Evolutionary conservation across 2,329 filamentous ascomycete genomes (phyloP).

Genomic region (Fusarium sp.): DNA sequence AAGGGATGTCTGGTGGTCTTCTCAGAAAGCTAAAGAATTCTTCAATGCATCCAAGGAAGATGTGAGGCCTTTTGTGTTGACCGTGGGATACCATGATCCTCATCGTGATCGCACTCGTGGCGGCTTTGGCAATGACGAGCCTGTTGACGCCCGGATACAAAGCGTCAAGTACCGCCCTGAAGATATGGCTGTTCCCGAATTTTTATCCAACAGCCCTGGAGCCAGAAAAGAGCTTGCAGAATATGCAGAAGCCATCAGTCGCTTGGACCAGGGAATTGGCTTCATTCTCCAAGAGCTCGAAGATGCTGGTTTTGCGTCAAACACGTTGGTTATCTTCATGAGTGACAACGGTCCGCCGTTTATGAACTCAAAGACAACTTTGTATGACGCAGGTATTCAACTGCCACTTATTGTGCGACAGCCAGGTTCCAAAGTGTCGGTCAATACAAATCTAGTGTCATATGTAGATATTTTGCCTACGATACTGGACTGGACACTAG

Average conservation of each 20-base stretch:
- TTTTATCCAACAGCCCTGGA: conserved; percentile 59
- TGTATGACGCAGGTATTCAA: conserved; percentile 64
- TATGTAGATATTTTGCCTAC: conserved; percentile 64
- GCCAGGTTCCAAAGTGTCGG: conserved; percentile 49
- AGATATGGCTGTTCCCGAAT: conserved; percentile 59
- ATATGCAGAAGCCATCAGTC: conserved; percentile 60
- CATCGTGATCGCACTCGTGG: conserved; percentile 4
- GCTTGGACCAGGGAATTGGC: conserved; percentile 61
- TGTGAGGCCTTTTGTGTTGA: background rate
- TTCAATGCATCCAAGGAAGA: background rate
- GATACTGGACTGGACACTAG: conserved; percentile 57
- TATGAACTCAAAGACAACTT: conserved; percentile 66
- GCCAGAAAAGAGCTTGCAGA: conserved; percentile 60
- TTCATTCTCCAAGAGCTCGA: conserved; percentile 56
- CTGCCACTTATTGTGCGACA: conserved; percentile 60
- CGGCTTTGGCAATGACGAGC: background rate
- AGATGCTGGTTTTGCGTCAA: conserved; percentile 50
- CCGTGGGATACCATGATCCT: background rate
- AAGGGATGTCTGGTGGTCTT: background rate
- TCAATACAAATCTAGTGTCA: conserved; percentile 62
- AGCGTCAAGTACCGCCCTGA: conserved; percentile 43
- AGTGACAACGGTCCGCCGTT: conserved; percentile 67
- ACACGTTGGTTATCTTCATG: conserved; percentile 62
- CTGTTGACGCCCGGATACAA: background rate
- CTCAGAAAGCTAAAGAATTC: background rate